Conservation (phyloP, 306 rosid genomes). For the Macrotyloma uniflorum region DNA sequence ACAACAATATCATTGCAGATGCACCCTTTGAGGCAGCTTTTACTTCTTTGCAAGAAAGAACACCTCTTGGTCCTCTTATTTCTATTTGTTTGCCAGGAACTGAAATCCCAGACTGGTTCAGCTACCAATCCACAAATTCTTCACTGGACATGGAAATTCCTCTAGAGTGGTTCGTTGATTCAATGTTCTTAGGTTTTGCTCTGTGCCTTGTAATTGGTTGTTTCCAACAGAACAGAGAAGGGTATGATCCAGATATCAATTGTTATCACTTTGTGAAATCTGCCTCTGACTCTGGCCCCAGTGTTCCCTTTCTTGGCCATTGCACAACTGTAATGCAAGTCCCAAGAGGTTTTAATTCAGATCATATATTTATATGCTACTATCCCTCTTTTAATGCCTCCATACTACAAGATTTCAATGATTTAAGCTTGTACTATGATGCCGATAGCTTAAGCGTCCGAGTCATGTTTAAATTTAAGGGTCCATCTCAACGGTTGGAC, state of each 20-base stretch:
- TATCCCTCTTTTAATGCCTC: conserved; percentile 29
- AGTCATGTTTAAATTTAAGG: conserved; percentile 37
- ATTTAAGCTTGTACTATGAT: conserved; percentile 31
- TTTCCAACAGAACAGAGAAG: conserved; percentile 28
- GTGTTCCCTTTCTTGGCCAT: conserved; percentile 32
- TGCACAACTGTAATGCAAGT: conserved; percentile 38
- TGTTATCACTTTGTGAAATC: conserved; percentile 38
- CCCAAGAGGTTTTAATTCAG: conserved; percentile 25
- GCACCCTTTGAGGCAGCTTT: conserved; percentile 30
- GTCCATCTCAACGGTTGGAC: conserved; percentile 37
- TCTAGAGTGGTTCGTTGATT: conserved; percentile 25
- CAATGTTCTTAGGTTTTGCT: conserved; percentile 33
- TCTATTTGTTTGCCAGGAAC: conserved; percentile 36
- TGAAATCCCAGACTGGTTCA: conserved; percentile 42
- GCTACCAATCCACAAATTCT: conserved; percentile 27
- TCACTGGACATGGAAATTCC: conserved; percentile 37
- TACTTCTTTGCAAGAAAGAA: conserved; percentile 24
- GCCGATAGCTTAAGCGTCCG: conserved; percentile 12
- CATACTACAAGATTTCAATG: conserved; percentile 34
- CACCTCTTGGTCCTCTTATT: conserved; percentile 25
- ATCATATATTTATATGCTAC: conserved; percentile 31
- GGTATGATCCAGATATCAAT: conserved; percentile 30
- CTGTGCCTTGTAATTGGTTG: conserved; percentile 32
- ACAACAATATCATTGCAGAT: conserved; percentile 35
- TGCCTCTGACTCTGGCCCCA: conserved; percentile 21